Base-by-base conservation (phyloP, 2,329 filamentous ascomycete genomes). In the Mycosphaerella sp. region DNA sequence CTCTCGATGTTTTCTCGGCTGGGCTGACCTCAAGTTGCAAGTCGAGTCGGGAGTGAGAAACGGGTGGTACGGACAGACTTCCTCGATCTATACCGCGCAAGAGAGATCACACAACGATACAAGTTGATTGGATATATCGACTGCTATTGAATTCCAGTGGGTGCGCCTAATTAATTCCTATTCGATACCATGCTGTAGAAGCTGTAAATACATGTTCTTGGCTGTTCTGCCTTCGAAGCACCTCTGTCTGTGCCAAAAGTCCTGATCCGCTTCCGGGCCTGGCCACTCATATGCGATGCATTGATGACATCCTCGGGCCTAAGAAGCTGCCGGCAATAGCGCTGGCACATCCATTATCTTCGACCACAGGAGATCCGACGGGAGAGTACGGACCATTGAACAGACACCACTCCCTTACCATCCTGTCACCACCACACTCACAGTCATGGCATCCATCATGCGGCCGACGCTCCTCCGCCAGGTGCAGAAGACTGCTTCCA, bases 371-470 rank as follows among this genome's bases (percentile, higher is more conserved):
- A 45, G 32, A 38, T 34, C 17, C 14, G 14, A 42, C 36, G 3
- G 10, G 36, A 9, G 31, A 26, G 41, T 26, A 6, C 26, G 26
- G 26, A 4, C 4, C 17, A 51, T 21, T 29, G 17, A 4, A 14
- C 41, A 29, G 7, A 48, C 53, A 34, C 10, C 34, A 14, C 21
- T 45, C 40, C 31, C 14, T 43, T 46, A 31, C 40, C 26, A 29
- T 48, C 51, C 56, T 51, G 32, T 44, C 51, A 17, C 34, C 45
- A 44, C 21, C 48, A 72, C 63, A 45, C 40, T 54, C 53, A 48
- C 55, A 53, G 66, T 67, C 67, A 80, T 81, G 78, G 77, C 78
- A 62, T 77, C 77, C 62, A 68, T 78, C 64, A 68, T 78, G 64
- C 76, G 77, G 61, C 73, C 78, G 57, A 66, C 72, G 46, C 65